phyloP scores from a whole-genome alignment of 345 rosid genomes.

The Rhodomyrtus tomentosa region DNA sequence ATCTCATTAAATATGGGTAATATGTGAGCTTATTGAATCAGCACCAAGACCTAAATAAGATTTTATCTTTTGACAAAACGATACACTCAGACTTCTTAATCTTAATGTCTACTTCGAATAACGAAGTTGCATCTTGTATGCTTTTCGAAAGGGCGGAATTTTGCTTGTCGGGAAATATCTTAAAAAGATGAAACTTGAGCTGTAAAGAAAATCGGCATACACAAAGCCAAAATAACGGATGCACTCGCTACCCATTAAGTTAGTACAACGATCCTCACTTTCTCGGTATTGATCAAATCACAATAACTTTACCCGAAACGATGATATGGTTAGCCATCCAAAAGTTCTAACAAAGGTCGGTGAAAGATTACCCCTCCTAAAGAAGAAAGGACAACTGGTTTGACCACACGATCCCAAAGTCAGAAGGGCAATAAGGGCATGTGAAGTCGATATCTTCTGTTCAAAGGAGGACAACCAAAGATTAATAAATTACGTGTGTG shows the following conservation, averaged over 20 bases:
- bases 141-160: not conserved
- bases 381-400: not conserved
- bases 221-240: not conserved
- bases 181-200: not conserved
- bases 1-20: too few species aligned
- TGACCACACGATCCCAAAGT: not conserved
- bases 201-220: not conserved
- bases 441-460: not conserved
- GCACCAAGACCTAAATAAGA: not conserved
- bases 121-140: rapidly evolving
- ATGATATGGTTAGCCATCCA: not conserved
- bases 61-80: not conserved
- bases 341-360: not conserved
- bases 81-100: not conserved
- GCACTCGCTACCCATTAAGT: not conserved
- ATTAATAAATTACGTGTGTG: not conserved
- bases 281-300: not conserved
- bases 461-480: not conserved
- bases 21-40: too few species aligned
- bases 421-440: not conserved
- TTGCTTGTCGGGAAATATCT: not conserved
- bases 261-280: not conserved
- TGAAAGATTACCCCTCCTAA: not conserved
- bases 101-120: not conserved
- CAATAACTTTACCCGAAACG: not conserved